Conservation (phyloP, 331 rosid genomes). For the Pyrus hybrid region DNA sequence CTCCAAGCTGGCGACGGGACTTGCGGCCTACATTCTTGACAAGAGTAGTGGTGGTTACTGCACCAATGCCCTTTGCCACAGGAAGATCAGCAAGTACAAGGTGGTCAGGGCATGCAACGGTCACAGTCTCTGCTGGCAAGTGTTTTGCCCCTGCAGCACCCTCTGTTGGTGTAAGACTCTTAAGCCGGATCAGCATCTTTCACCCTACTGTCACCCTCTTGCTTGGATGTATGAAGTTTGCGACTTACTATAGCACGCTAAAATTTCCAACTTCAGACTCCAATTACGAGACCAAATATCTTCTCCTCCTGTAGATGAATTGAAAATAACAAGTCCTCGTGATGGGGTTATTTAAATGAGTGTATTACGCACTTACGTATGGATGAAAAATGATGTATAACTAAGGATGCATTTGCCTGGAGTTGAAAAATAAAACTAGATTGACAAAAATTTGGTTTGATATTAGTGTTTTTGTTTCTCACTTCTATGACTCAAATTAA, state of each 20-base stretch:
- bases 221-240: neutral
- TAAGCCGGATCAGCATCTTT: slow-evolving; percentile 91
- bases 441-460: neutral
- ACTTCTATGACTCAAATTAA: neutral
- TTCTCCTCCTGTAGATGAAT: slow-evolving; percentile 9
- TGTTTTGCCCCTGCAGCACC: slow-evolving; percentile 51
- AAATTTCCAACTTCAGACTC: neutral
- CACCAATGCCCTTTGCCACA: slow-evolving; percentile 93
- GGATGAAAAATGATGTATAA: too few relatives aligned
- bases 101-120: slow-evolving; percentile 95
- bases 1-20: slow-evolving; percentile 97
- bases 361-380: too few relatives aligned
- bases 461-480: neutral
- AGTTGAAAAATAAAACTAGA: too few relatives aligned
- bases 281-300: neutral
- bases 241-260: neutral
- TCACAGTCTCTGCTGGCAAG: slow-evolving; percentile 62
- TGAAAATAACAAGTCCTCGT: neutral
- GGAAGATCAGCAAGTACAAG: slow-evolving; percentile 93
- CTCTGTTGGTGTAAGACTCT: slow-evolving; percentile 53
- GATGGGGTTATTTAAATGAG: neutral
- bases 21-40: slow-evolving; percentile 76
- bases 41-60: slow-evolving; percentile 56
- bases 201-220: neutral
- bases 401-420: too few relatives aligned